A percentile compares a stretch with the other conserved stretches of the same genome.
Conservation (phyloP, 2,329 filamentous ascomycete species). For the Bisporella sp. region DNA sequence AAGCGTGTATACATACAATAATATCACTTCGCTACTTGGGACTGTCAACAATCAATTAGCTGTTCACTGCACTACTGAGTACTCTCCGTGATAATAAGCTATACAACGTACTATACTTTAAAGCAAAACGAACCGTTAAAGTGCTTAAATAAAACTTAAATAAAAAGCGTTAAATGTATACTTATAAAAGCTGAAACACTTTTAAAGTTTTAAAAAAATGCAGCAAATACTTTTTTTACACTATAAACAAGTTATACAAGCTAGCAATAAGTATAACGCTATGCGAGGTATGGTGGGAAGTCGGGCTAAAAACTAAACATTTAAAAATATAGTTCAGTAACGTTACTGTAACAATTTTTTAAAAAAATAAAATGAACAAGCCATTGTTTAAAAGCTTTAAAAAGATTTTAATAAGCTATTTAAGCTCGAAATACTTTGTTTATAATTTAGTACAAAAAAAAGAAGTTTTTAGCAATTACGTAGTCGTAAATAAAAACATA, state of each 20-base stretch:
- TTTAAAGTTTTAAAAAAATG: not conserved
- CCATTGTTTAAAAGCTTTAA: not conserved
- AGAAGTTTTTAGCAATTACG: too few relatives aligned
- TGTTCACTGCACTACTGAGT: too few relatives aligned
- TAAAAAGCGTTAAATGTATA: not conserved
- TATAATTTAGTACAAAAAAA: not conserved
- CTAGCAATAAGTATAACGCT: not conserved
- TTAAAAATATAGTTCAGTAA: not conserved
- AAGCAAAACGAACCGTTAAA: not conserved
- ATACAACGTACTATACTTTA: not conserved
- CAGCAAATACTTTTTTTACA: not conserved
- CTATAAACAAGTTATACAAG: not conserved
- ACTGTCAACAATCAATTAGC: too few relatives aligned
- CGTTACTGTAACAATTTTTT: not conserved
- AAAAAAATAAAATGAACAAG: not conserved
- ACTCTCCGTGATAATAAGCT: not conserved
- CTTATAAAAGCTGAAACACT: not conserved
- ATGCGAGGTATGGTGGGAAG: not conserved
- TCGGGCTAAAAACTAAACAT: not conserved
- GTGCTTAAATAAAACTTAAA: not conserved
- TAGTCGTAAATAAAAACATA: too few relatives aligned
- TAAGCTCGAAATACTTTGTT: not conserved
- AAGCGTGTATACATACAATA: too few relatives aligned
- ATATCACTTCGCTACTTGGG: too few relatives aligned
- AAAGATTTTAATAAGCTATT: not conserved